Evolutionary conservation across 208 protist species (phyloP), one percentile per base, ranked within the genome.

Genomic region (Trypanosoma cruzi): DNA sequence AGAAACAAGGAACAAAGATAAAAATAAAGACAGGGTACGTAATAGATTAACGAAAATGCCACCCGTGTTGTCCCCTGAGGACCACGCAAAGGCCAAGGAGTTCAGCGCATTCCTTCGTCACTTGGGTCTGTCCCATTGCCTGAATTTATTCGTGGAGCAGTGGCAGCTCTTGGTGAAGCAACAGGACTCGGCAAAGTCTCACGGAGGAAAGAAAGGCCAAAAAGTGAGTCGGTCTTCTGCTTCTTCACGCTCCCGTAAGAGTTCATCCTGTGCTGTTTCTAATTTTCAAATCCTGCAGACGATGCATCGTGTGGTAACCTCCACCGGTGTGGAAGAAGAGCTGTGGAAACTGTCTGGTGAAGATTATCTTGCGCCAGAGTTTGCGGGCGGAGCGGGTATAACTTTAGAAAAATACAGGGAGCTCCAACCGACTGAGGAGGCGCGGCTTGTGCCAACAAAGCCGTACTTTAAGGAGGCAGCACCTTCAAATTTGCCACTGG

Each of bases 391-490:
- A 13, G 85, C 82, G 16, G 85, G 85, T 5, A 52, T 82, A 22
- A 31, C 67, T 7, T 62, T 84, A 1, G 82, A 80, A 13, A 71
- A 75, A 46, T 90, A 84, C 42, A 59, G 68, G 20, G 62, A 57
- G 18, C 18, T 50, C 31, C 71, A 82, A 44, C 16, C 60, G 13
- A 10, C 46, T 13, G 75, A 73, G 42, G 55, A 57, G 24, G 79
- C 86, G 8, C 37, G 53, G 0, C 74, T 86, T 31, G 72, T 86
- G 7, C 58, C 77, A 11, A 80, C 69, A 14, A 73, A 59, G 42
- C 85, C 85, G 10, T 90, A 90, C 53, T 57, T 67, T 55, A 90
- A 86, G 80, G 56, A 80, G 62, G 50, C 73, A 14, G 79, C 82
- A 11, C 79, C 79, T 26, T 61, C 64, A 0, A 69, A 85, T 67